phyloP scores from a whole-genome alignment of 1,139 yeast genomes.

The Pichia kudriavzevii region DNA sequence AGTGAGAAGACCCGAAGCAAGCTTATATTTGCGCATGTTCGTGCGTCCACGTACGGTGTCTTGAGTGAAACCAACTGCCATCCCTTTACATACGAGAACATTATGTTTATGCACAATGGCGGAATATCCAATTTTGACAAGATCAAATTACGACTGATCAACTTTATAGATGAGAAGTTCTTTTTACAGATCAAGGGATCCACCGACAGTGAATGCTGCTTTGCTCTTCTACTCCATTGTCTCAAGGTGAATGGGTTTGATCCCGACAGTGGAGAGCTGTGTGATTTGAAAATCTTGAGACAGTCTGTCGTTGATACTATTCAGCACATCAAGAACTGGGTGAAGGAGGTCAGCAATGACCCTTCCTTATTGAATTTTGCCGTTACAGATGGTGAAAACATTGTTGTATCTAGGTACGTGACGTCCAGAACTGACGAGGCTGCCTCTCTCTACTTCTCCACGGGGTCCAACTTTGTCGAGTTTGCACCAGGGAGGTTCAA shows the following conservation, averaged over 20 bases:
- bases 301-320: slow-evolving; percentile 69
- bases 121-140: slow-evolving; percentile 67
- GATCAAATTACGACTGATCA: slow-evolving; percentile 66
- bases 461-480: slow-evolving; percentile 87
- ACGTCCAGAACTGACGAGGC: slow-evolving; percentile 91
- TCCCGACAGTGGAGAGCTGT: slow-evolving; percentile 39
- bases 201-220: slow-evolving; percentile 93
- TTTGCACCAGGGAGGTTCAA: slow-evolving; percentile 83
- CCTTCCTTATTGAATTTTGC: slow-evolving; percentile 92
- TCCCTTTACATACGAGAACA: slow-evolving; percentile 77
- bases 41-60: slow-evolving; percentile 95
- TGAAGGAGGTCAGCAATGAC: slow-evolving; percentile 46
- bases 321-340: slow-evolving; percentile 65
- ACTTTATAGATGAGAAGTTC: slow-evolving; percentile 71
- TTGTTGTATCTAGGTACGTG: slow-evolving; percentile 81
- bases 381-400: slow-evolving; percentile 86
- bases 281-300: slow-evolving; percentile 55
- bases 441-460: slow-evolving; percentile 88
- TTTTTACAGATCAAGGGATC: slow-evolving; percentile 82
- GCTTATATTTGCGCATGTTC: slow-evolving; percentile 86
- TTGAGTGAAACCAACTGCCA: slow-evolving; percentile 93
- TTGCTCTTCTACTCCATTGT: slow-evolving; percentile 79
- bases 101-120: slow-evolving; percentile 98
- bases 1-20: slow-evolving; percentile 82
- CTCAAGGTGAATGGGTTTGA: slow-evolving; percentile 68